Conservation (phyloP, 1,284 basidiomycete species). For the Microbotryum violaceum region DNA sequence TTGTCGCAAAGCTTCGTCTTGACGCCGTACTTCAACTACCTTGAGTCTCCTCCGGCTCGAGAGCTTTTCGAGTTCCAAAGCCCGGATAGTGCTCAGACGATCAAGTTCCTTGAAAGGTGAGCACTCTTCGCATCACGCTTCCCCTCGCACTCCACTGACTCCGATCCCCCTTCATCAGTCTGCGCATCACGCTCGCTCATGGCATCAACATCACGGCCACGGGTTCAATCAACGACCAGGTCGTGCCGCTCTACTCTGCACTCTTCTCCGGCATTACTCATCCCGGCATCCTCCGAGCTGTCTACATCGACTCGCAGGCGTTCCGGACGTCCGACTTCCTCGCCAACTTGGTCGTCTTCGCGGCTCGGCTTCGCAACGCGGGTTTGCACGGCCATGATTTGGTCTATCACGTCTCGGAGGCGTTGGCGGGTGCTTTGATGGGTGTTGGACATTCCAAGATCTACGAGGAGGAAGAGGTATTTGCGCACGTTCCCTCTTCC, state of each 20-base stretch:
- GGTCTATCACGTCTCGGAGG: slow-evolving; percentile 78
- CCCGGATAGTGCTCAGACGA: slow-evolving; percentile 27
- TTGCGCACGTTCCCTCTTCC: slow-evolving; percentile 52
- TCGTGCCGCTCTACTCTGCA: slow-evolving; percentile 74
- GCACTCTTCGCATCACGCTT: slow-evolving; percentile 9
- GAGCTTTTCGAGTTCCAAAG: slow-evolving; percentile 95
- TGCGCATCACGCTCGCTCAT: slow-evolving; percentile 17
- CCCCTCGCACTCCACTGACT: not conserved
- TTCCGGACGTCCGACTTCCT: slow-evolving; percentile 39
- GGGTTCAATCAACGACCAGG: slow-evolving; percentile 66
- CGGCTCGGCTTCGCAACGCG: slow-evolving; percentile 80
- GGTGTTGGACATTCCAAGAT: slow-evolving; percentile 86
- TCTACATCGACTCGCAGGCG: slow-evolving; percentile 92
- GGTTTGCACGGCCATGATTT: slow-evolving; percentile 85
- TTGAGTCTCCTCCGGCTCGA: slow-evolving; percentile 80
- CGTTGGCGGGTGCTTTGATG: slow-evolving; percentile 76
- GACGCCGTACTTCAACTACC: slow-evolving; percentile 87
- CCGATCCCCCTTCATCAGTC: not conserved
- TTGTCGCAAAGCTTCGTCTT: slow-evolving; percentile 70
- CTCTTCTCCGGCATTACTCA: slow-evolving; percentile 81
- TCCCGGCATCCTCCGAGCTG: slow-evolving; percentile 77
- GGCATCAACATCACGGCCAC: slow-evolving; percentile 30
- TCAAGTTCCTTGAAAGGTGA: slow-evolving; percentile 33
- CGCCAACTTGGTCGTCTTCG: slow-evolving; percentile 57
- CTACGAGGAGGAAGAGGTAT: slow-evolving; percentile 79